Conservation (phyloP, 352 stramenopile species). For the Phytophthora cryptogea region DNA sequence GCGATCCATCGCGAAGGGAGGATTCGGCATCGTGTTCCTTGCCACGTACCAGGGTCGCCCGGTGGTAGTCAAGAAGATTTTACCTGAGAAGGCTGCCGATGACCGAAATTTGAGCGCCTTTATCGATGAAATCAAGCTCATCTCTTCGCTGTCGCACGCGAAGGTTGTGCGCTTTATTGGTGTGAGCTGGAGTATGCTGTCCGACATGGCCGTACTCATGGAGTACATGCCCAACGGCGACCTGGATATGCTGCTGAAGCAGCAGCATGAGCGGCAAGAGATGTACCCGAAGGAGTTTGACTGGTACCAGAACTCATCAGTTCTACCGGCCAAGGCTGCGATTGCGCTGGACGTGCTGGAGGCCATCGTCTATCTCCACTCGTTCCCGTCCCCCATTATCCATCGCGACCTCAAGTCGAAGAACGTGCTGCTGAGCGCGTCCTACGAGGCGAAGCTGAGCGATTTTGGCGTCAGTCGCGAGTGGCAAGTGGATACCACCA, state of each 20-base stretch:
- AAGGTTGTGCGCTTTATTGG: conserved; percentile 86
- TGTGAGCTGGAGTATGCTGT: conserved; percentile 87
- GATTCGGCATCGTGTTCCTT: conserved; percentile 77
- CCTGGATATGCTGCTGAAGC: conserved; percentile 71
- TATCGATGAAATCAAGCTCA: conserved; percentile 86
- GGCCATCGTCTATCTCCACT: conserved; percentile 83
- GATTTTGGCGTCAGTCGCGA: conserved; percentile 86
- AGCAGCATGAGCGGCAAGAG: conserved; percentile 46
- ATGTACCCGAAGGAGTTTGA: conserved; percentile 59
- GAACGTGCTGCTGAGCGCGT: conserved; percentile 71
- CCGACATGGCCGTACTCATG: conserved; percentile 80
- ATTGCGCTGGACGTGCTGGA: conserved; percentile 80
- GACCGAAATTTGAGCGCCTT: conserved; percentile 72
- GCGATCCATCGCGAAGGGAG: conserved; percentile 69
- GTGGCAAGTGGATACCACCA: conserved; percentile 76
- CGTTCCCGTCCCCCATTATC: conserved; percentile 82
- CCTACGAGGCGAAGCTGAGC: conserved; percentile 76
- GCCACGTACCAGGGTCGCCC: conserved; percentile 59
- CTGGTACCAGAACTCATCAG: conserved; percentile 64
- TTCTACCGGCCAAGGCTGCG: conserved; percentile 51
- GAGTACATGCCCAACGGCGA: conserved; percentile 84
- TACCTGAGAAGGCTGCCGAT: conserved; percentile 82
- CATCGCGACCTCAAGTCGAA: conserved; percentile 81
- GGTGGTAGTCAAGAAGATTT: conserved; percentile 84
- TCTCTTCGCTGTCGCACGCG: conserved; percentile 72